phyloP scores from a whole-genome alignment of 176 grass and related monocot species.

The Carex myosuroides region DNA sequence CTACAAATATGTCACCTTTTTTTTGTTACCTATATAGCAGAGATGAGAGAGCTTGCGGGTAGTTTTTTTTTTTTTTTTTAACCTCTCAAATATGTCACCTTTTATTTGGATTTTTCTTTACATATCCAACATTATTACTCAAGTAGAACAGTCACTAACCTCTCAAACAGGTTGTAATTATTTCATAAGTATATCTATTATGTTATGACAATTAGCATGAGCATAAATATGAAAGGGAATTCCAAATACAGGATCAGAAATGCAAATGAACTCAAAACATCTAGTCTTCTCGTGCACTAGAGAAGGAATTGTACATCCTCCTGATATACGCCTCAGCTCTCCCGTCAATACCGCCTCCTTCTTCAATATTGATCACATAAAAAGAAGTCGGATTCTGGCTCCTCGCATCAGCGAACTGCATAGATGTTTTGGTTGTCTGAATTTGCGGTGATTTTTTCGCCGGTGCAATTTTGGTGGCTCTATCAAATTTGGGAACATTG shows the following conservation, averaged over 20 bases:
- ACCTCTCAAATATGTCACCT: no score
- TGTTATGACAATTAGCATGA: not conserved
- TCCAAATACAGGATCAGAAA: not conserved
- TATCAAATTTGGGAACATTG: not conserved
- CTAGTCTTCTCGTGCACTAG: not conserved
- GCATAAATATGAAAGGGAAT: not conserved
- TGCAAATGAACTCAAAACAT: not conserved
- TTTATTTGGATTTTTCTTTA: no score
- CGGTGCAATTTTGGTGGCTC: not conserved
- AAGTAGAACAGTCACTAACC: not conserved
- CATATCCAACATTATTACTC: not conserved
- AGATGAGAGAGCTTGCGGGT: no score
- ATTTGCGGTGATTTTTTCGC: not conserved
- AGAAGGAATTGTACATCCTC: not conserved
- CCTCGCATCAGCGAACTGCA: not conserved
- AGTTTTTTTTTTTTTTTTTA: no score
- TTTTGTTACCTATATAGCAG: no score
- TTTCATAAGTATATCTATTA: not conserved
- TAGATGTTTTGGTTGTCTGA: not conserved
- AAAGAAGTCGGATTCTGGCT: not conserved
- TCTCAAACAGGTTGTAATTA: not conserved
- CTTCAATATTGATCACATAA: not conserved
- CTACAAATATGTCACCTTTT: no score
- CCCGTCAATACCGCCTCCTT: not conserved
- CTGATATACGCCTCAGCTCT: constrained; percentile 16